Conservation (phyloP, 495 filamentous ascomycete species). For the Neurospora tetrasperma region DNA sequence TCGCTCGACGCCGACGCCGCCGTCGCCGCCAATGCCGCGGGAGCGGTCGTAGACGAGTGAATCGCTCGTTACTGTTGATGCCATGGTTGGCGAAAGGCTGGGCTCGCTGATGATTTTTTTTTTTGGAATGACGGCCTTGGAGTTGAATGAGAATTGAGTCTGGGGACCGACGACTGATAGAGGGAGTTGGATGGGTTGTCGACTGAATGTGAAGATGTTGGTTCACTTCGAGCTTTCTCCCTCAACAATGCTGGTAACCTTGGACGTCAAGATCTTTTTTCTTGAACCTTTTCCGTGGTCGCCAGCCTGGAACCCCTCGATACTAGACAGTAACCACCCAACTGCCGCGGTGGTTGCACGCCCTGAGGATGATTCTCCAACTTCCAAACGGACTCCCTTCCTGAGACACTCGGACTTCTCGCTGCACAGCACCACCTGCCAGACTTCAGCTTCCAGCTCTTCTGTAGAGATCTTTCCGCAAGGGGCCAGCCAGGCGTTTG, state of each 20-base stretch:
- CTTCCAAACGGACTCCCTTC: neutral
- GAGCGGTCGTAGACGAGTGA: slow-evolving; percentile 34
- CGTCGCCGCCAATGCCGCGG: slow-evolving; percentile 4
- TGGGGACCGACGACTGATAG: too few relatives aligned
- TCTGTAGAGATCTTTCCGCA: neutral
- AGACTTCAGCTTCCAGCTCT: neutral
- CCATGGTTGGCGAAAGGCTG: slow-evolving; percentile 21
- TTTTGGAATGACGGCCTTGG: neutral
- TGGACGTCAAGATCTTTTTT: too few relatives aligned
- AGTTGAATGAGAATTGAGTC: neutral
- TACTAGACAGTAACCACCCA: neutral
- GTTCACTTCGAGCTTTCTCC: neutral
- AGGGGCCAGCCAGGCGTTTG: neutral
- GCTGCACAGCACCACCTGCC: neutral
- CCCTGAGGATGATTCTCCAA: neutral
- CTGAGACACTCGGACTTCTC: neutral
- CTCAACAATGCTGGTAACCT: neutral
- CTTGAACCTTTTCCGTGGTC: neutral
- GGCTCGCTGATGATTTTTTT: neutral
- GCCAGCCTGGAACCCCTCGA: neutral
- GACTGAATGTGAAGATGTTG: neutral
- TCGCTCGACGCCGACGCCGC: slow-evolving; percentile 22
- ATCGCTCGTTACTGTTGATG: slow-evolving; percentile 29
- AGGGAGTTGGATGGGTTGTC: neutral
- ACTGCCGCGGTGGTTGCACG: neutral